These are phyloP conservation scores for Bromus sterilis DNA, from an alignment of 176 grass and related monocot genomes.

Conservation along the genomic window DNA sequence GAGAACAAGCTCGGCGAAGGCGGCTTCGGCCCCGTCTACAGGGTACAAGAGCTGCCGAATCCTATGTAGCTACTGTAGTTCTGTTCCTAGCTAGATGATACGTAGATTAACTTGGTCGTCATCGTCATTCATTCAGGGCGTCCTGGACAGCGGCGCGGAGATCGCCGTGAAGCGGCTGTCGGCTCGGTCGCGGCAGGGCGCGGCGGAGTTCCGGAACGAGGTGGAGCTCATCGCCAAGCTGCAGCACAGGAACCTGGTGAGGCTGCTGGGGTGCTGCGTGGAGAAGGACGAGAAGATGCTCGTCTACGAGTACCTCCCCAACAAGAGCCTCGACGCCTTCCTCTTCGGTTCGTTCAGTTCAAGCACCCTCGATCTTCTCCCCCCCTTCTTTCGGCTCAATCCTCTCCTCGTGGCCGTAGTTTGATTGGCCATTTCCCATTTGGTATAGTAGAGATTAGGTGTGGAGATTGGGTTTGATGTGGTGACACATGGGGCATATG, in stretches of 20 bases:
- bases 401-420: too few species aligned
- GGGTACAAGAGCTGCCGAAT: constrained; percentile 16
- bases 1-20: constrained; percentile 94
- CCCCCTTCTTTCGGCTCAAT: too few species aligned
- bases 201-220: constrained; percentile 67
- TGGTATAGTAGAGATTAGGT: neutral
- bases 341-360: constrained; percentile 86
- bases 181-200: constrained; percentile 60
- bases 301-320: constrained; percentile 92
- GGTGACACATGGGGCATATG: constrained; percentile 5
- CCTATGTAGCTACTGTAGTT: neutral
- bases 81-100: neutral
- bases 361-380: too few species aligned
- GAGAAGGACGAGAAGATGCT: constrained; percentile 84
- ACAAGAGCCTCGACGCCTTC: constrained; percentile 77
- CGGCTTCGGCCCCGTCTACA: constrained; percentile 81
- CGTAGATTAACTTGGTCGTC: neutral
- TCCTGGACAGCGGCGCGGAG: constrained; percentile 50
- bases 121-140: constrained; percentile 30
- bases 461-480: neutral
- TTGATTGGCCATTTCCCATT: too few species aligned
- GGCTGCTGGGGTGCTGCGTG: constrained; percentile 75
- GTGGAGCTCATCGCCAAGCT: constrained; percentile 91
- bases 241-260: constrained; percentile 87
- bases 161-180: constrained; percentile 91